phyloP scores from a whole-genome alignment of 257 asterid species.

The Paulownia fortunei region DNA sequence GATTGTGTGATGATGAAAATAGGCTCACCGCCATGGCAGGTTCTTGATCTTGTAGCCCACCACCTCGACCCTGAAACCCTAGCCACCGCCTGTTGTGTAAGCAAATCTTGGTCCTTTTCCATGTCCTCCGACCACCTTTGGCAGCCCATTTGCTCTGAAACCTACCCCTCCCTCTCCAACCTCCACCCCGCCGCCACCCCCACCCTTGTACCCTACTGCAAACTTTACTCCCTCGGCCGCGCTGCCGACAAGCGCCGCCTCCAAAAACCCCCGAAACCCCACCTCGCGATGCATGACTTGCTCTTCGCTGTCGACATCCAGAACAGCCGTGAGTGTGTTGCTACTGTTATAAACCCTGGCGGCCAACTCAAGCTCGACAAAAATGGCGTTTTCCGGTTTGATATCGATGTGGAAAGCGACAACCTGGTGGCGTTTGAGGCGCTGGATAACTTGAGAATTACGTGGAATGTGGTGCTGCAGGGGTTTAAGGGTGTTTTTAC shows the following conservation, averaged over 20 bases:
- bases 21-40: constrained; percentile 67
- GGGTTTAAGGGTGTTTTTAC: constrained; percentile 63
- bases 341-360: constrained; percentile 40
- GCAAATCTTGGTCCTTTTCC: constrained; percentile 67
- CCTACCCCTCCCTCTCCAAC: constrained; percentile 67
- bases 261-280: constrained; percentile 52
- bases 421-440: constrained; percentile 33
- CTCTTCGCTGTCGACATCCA: constrained; percentile 59
- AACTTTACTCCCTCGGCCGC: constrained; percentile 62
- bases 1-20: neutral
- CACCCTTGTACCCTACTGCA: constrained; percentile 45
- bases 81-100: constrained; percentile 66
- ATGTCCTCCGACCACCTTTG: constrained; percentile 81
- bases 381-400: constrained; percentile 60
- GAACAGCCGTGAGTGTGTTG: constrained; percentile 26
- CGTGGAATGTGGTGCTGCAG: constrained; percentile 71
- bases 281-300: constrained; percentile 44
- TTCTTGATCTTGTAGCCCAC: constrained; percentile 59
- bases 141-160: constrained; percentile 63
- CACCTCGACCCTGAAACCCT: constrained; percentile 68
- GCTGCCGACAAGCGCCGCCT: constrained; percentile 54
- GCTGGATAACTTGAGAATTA: constrained; percentile 47
- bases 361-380: constrained; percentile 37
- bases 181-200: constrained; percentile 47
- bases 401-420: constrained; percentile 34